Base-by-base conservation (phyloP, 2,329 filamentous ascomycete species). In the Atkinsonella hypoxylon region DNA sequence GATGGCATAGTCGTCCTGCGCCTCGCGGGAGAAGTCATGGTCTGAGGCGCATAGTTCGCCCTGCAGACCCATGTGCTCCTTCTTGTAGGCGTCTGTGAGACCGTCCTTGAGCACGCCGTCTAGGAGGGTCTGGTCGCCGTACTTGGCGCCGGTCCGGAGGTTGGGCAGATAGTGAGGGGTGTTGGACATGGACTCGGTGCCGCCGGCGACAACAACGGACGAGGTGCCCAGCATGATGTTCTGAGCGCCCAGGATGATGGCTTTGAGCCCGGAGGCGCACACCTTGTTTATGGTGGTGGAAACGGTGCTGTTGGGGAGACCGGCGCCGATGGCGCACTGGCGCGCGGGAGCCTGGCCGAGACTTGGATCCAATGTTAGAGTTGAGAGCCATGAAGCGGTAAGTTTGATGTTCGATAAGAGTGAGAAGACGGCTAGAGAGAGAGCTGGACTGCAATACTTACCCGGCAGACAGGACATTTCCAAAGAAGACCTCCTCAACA, bases 241-340 rank as follows among this genome's bases (percentile, higher is more conserved):
- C 72, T 97, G 93, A 48, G 91, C 88, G 59, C 87, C 93, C 54
- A 98, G 79, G 58, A 95, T 89, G 65, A 98, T 85, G 59, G 93
- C 88, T 77, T 98, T 98, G 67, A 96, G 75, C 43, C 85, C 84
- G 10, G 90, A 96, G 57, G 93, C 93, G 79, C 93, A 98, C 67
- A 98, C 93, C 77, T 98, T 98, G 84, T 98, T 98, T 65, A 98
- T 81, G 48, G 90, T 95, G 44, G 93, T 98, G 72, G 85, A 87
- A 60, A 94, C 80, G 57, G 86, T 87, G 50, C 79, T 78, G 56
- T 94, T 78, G 50, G 82, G 73, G 57, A 98, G 87, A 55, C 93
- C 93, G 63, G 89, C 93, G 61, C 83, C 81, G 63, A 98, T 79
- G 61, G 90, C 89, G 70, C 87, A 94, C 75, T 98, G 93, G 63